A percentile compares a stretch with the other conserved stretches of the same genome.
These are phyloP conservation scores for Curvularia sp. DNA, from an alignment of 2,329 filamentous ascomycete genomes.

Conservation along the genomic window DNA sequence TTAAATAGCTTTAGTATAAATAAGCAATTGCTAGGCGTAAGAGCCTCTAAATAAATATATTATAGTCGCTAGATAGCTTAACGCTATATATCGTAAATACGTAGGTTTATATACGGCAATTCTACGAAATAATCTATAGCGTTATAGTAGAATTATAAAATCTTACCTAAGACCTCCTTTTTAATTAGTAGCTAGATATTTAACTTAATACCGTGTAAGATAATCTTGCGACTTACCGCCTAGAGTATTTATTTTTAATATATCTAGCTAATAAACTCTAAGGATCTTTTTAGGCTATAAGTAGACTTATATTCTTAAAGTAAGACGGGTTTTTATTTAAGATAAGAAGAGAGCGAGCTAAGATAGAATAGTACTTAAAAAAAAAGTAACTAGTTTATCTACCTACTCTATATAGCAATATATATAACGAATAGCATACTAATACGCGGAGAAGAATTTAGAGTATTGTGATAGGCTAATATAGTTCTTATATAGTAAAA, in stretches of 20 bases:
- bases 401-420: conserved; percentile 9
- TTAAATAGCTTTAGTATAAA: conserved; percentile 12
- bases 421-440: conserved; percentile 10
- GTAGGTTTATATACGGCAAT: conserved; percentile 8
- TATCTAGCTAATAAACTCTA: conserved; percentile 14
- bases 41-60: conserved; percentile 13
- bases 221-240: conserved; percentile 16
- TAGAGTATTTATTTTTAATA: conserved; percentile 12
- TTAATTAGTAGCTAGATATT: conserved; percentile 12
- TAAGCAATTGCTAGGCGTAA: conserved; percentile 15
- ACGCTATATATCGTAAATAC: conserved; percentile 12
- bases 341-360: conserved; percentile 10
- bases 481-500: conserved; percentile 11
- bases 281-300: conserved; percentile 6
- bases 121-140: conserved; percentile 10
- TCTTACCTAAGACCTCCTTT: conserved; percentile 14
- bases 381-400: conserved; percentile 5
- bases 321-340: conserved; percentile 11
- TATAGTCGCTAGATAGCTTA: conserved; percentile 10
- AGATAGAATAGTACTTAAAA: conserved; percentile 4
- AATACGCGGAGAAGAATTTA: conserved; percentile 14
- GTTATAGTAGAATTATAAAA: conserved; percentile 6
- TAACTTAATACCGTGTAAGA: conserved; percentile 2
- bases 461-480: conserved; percentile 11
- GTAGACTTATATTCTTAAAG: conserved; percentile 8